phyloP scores from a whole-genome alignment of 2,329 filamentous ascomycete genomes.

The Aspergillus viridinutans region DNA sequence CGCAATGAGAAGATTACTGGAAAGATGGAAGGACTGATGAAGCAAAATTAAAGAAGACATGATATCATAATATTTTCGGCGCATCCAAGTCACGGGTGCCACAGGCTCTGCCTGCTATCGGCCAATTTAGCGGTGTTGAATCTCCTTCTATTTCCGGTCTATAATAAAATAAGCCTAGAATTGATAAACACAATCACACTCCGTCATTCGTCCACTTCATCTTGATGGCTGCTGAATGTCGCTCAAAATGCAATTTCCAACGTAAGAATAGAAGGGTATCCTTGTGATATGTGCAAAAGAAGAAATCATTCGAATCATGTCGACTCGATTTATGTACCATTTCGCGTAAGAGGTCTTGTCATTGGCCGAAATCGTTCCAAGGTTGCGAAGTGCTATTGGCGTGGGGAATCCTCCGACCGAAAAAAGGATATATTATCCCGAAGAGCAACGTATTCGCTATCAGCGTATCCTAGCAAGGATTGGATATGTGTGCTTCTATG shows the following conservation, averaged over 20 bases:
- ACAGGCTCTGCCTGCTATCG: neutral
- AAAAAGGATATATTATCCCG: constrained; percentile 83
- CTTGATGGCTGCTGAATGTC: constrained; percentile 4
- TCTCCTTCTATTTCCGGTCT: neutral
- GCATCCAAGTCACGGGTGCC: neutral
- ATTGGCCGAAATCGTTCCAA: neutral
- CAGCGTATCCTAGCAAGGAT: constrained; percentile 78
- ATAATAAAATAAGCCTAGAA: neutral
- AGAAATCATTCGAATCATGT: neutral
- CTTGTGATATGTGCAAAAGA: neutral
- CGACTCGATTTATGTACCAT: neutral
- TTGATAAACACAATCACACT: neutral
- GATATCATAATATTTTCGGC: neutral
- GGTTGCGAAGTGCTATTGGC: constrained; percentile 1
- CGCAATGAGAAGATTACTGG: constrained; percentile 53
- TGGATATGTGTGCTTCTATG: constrained; percentile 77
- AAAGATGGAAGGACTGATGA: constrained; percentile 55
- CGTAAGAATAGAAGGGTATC: neutral
- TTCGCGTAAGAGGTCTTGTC: neutral
- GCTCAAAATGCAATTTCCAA: neutral
- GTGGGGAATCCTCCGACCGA: constrained; percentile 18
- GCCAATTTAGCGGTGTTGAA: neutral
- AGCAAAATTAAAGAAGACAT: neutral
- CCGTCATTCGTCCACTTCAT: neutral
- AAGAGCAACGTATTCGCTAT: constrained; percentile 89